These are phyloP conservation scores for Xerocomus tenax DNA, from an alignment of 1,284 basidiomycete species.

Conservation along the genomic window DNA sequence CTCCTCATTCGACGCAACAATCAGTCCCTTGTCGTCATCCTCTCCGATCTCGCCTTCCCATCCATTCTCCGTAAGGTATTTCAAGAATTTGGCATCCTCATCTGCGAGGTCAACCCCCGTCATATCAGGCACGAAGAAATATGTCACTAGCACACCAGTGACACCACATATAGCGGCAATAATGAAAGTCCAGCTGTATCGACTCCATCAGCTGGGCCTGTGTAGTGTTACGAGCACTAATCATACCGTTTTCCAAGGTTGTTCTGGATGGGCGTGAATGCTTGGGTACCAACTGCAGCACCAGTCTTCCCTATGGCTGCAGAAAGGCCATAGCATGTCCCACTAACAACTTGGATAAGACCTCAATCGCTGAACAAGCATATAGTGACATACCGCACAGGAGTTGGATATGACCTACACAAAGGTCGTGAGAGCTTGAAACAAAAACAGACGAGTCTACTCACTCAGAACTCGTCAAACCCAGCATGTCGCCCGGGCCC, in stretches of 20 bases:
- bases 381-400: conserved; percentile 43
- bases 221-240: background rate
- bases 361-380: background rate
- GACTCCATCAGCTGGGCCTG: conserved; percentile 9
- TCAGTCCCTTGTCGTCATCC: conserved; percentile 36
- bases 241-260: conserved; percentile 53
- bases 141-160: conserved; percentile 55
- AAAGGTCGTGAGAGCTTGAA: conserved; percentile 4
- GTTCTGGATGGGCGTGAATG: conserved; percentile 66
- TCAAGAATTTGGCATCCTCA: conserved; percentile 56
- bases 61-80: conserved; percentile 54
- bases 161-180: conserved; percentile 62
- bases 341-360: conserved; percentile 31
- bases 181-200: conserved; percentile 58
- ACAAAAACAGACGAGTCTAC: conserved; percentile 22
- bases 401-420: conserved; percentile 54
- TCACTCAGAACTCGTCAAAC: conserved; percentile 58
- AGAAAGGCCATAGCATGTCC: conserved; percentile 63
- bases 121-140: conserved; percentile 63
- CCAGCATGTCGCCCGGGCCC: conserved; percentile 70
- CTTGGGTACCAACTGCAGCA: conserved; percentile 70
- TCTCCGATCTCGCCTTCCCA: conserved; percentile 63
- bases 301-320: conserved; percentile 71
- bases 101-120: conserved; percentile 61
- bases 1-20: conserved; percentile 17